Conservation (phyloP, 1,284 basidiomycete species). For the Coniophora puteana region DNA sequence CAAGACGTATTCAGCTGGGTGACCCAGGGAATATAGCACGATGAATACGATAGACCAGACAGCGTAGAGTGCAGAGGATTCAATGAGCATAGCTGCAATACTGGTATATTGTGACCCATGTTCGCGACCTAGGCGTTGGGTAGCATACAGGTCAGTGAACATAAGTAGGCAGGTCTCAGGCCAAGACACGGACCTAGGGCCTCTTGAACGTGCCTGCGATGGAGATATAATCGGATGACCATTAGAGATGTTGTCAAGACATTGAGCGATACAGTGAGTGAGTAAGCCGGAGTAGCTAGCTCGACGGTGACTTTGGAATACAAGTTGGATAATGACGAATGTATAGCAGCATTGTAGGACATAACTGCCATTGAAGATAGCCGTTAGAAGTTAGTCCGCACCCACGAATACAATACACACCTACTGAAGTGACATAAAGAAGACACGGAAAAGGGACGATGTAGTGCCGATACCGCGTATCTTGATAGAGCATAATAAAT, state of each 20-base stretch:
- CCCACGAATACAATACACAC: conserved; percentile 5
- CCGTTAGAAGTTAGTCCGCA: neutral
- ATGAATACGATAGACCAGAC: conserved; percentile 24
- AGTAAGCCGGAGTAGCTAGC: conserved; percentile 26
- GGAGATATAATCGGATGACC: conserved; percentile 29
- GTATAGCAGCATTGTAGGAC: conserved; percentile 16
- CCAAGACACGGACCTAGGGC: conserved; percentile 24
- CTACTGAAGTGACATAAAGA: conserved; percentile 13
- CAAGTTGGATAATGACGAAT: conserved; percentile 13
- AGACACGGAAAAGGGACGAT: conserved; percentile 19
- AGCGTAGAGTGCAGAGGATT: conserved; percentile 26
- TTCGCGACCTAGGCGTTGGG: conserved; percentile 6
- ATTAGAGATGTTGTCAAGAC: conserved; percentile 35
- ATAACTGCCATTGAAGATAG: neutral
- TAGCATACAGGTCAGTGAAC: conserved; percentile 5
- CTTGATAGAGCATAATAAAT: conserved; percentile 20
- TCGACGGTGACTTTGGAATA: conserved; percentile 16
- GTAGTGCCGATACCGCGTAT: conserved; percentile 11
- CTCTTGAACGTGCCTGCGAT: conserved; percentile 22
- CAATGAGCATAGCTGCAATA: conserved; percentile 20
- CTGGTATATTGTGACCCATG: conserved; percentile 20
- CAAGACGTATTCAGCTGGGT: conserved; percentile 22
- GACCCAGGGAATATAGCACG: conserved; percentile 17
- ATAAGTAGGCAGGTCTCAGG: neutral
- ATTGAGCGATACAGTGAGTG: conserved; percentile 34